Evolutionary conservation across 2,329 filamentous ascomycete genomes (phyloP).

Genomic region (Calonectria pauciramosa): DNA sequence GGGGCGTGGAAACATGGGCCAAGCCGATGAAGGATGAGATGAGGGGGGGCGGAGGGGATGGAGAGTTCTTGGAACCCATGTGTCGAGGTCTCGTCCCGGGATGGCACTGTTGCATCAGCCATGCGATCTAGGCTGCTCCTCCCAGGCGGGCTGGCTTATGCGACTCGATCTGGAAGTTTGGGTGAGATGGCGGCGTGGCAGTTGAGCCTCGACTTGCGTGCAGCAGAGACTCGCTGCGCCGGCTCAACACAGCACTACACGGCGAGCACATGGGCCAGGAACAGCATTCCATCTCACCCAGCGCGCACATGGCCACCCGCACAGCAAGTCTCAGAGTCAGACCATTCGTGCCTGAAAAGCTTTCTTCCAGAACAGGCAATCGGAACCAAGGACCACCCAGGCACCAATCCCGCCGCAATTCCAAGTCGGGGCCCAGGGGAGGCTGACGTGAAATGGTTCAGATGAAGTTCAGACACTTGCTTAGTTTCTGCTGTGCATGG

Average conservation of each 20-base stretch:
- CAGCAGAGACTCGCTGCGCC: not conserved
- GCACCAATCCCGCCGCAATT: conserved; percentile 6
- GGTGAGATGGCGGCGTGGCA: conserved; percentile 9
- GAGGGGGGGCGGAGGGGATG: conserved; percentile 5
- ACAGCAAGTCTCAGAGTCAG: not conserved
- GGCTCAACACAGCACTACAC: not conserved
- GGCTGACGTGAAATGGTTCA: conserved; percentile 13
- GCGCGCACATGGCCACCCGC: conserved; percentile 9
- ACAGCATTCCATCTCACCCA: not conserved
- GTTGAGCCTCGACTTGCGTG: conserved; percentile 10
- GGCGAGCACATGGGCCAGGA: not conserved
- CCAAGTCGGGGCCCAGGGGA: not conserved
- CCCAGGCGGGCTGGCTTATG: conserved; percentile 27
- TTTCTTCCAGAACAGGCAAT: not conserved
- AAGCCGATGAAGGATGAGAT: conserved; percentile 19
- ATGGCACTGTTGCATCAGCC: conserved; percentile 49
- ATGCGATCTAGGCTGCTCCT: conserved; percentile 35
- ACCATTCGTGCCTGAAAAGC: not conserved
- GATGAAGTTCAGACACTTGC: not conserved
- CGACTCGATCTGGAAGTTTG: conserved; percentile 20
- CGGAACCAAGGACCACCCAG: not conserved
- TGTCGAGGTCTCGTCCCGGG: conserved; percentile 44
- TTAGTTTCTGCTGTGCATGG: not conserved
- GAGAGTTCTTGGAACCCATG: conserved; percentile 43
- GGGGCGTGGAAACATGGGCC: conserved; percentile 25